Base-by-base conservation (phyloP, 75 land plant genomes). In the Chamaecyparis obtusa region DNA sequence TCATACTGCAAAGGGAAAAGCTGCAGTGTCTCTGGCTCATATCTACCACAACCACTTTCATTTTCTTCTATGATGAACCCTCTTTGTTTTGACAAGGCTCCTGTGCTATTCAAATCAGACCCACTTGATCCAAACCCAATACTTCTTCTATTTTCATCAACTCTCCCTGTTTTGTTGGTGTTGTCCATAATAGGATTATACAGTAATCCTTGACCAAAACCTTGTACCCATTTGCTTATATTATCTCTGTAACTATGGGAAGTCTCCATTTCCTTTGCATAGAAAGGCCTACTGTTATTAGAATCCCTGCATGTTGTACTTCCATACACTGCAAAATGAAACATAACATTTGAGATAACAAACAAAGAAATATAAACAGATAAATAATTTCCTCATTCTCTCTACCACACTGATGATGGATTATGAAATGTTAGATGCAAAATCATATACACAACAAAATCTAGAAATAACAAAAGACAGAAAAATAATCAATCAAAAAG, bases 1-100 rank as follows among this genome's bases (percentile, higher is more conserved):
- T 81, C 49, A 46, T 46, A 46, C 14, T 81, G 48, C 49, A 81
- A 13, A 11, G 83, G 83, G 30, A 81, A 81, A 81, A 81, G 83
- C 54, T 46, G 49, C 43, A 81, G 30, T 3, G 83, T 81, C 83
- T 81, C 83, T 46, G 48, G n/a, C 17, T 81, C 49, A 41, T 39
- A 19, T 19, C 0, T 10, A 8, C 10, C 81, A 77, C 39, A 5
- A 17, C 9, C 80, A 35, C 19, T 37, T 4, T 16, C 39, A 39
- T 78, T 64, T 64, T 24, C 69, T 64, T 64, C 69, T 64, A 7
- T 24, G n/a, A 64, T 5, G 69, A 64, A 24, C 9, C 69, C 69
- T 64, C n/a, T 64, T 3, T 74, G 76, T 13, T 74, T 74, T 24
- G 27, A 6, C n/a, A 21, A 64, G 27, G 69, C 30, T 64, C 30